These are phyloP conservation scores for Solanum chmielewskii DNA, from an alignment of 257 asterid species.

Conservation along the genomic window DNA sequence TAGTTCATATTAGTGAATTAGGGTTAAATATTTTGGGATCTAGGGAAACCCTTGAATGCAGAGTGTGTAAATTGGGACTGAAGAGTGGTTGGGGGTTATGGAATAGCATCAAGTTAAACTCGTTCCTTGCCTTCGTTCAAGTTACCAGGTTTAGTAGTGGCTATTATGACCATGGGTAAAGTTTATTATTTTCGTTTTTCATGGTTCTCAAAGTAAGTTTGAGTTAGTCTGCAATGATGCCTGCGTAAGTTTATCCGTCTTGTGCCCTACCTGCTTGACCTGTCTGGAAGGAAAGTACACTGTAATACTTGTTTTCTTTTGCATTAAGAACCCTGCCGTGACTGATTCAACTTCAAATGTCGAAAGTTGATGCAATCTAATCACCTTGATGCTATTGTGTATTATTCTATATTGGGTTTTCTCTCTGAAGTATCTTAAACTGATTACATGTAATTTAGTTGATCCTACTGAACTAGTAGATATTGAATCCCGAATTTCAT, in stretches of 20 bases:
- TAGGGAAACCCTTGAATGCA: neutral
- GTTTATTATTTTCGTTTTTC: neutral
- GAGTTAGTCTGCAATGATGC: neutral
- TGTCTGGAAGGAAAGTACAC: neutral
- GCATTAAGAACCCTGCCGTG: neutral
- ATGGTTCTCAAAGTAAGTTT: neutral
- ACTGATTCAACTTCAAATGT: neutral
- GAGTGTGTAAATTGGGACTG: neutral
- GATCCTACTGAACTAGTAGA: neutral
- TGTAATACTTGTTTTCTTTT: neutral
- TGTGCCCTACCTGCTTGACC: neutral
- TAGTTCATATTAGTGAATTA: neutral
- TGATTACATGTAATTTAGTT: neutral
- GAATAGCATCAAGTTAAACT: neutral
- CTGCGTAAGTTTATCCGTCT: neutral
- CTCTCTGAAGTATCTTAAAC: neutral
- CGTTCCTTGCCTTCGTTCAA: neutral
- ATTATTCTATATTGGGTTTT: neutral
- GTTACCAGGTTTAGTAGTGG: neutral
- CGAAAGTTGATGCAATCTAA: neutral
- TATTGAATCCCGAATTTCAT: neutral
- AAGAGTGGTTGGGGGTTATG: neutral
- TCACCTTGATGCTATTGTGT: neutral
- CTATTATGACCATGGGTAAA: neutral
- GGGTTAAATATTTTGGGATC: neutral